Base-by-base conservation (phyloP, 2,329 filamentous ascomycete genomes). In the Beauveria australis region DNA sequence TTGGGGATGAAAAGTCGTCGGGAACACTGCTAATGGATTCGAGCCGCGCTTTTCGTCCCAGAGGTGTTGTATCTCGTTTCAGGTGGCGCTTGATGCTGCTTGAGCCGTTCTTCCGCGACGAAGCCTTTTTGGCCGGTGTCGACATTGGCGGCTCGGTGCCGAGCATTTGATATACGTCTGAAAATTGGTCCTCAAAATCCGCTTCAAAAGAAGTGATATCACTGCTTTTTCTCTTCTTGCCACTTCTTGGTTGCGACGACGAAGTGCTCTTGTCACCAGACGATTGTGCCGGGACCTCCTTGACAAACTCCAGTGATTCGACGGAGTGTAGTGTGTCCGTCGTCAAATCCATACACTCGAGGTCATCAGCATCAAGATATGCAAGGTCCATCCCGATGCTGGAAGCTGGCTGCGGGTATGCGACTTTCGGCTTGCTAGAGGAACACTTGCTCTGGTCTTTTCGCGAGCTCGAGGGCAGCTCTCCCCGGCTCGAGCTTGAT, bases 221-320 rank as follows among this genome's bases (percentile, higher is more conserved):
- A 26, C 71, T 72, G 63, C 79, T 82, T 67, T 83, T 84, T 63
- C 80, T 71, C 69, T 84, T 84, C 68, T 78, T 81, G 19, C 73
- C 73, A 51, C 74, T 73, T 49, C 70, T 76, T 1, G 47, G 26
- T 19, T 54, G 51, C 8, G 57, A 48, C n/a, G 55, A 46, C 16
- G 44, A 22, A 7, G 10, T 37, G 26, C 49, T 52, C 55, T 46
- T 52, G 22, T 51, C 52, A 10, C 26, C 33, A 22, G 61, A 62
- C 7, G 61, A 55, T 18, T 48, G 47, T 12, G 79, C 51, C 58
- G 69, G 74, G 1, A 72, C 68, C 48, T 75, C 73, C 2, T 75
- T 72, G 14, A 69, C 72, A 43, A 75, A 74, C 3, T 68, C 66
- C 22, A 72, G 62, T 2, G 73, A 74, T 30, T 72, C 73, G 30